Conservation (phyloP, 2,329 filamentous ascomycete species). For the Rhynchosporium agropyri region DNA sequence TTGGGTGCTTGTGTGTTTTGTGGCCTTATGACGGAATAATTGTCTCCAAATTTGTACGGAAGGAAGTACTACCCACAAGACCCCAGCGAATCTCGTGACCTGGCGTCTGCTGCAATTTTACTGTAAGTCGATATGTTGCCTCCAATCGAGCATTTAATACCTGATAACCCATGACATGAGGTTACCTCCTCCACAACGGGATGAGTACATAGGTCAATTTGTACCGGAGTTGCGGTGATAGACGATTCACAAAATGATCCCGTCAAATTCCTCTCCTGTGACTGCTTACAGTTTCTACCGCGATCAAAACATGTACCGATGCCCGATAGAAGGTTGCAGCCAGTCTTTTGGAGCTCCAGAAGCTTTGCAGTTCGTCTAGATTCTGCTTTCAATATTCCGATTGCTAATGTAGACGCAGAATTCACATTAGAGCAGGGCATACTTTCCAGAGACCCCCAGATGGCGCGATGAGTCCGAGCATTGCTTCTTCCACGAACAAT, state of each 20-base stretch:
- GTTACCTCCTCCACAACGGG: too few species aligned
- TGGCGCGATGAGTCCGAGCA: background rate
- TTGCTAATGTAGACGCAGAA: background rate
- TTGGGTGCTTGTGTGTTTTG: too few species aligned
- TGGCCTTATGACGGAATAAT: too few species aligned
- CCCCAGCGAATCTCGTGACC: background rate
- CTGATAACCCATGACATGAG: background rate
- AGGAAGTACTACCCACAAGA: too few species aligned
- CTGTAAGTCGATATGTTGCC: background rate
- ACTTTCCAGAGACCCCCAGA: background rate
- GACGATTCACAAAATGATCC: background rate
- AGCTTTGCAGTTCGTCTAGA: background rate
- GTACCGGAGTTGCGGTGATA: background rate
- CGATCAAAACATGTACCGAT: background rate
- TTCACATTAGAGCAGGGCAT: background rate
- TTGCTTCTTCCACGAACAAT: too few species aligned
- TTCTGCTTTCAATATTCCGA: background rate
- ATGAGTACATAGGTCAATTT: too few species aligned
- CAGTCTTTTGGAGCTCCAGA: slow-evolving; percentile 9
- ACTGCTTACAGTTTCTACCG: background rate
- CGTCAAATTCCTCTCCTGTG: background rate
- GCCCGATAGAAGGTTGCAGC: background rate
- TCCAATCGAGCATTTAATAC: background rate
- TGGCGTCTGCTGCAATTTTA: background rate
- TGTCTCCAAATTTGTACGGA: too few species aligned